Evolutionary conservation across 1,139 yeast species (phyloP), one percentile per base, ranked within the genome.

Genomic region (Nakaseomyces sp.): DNA sequence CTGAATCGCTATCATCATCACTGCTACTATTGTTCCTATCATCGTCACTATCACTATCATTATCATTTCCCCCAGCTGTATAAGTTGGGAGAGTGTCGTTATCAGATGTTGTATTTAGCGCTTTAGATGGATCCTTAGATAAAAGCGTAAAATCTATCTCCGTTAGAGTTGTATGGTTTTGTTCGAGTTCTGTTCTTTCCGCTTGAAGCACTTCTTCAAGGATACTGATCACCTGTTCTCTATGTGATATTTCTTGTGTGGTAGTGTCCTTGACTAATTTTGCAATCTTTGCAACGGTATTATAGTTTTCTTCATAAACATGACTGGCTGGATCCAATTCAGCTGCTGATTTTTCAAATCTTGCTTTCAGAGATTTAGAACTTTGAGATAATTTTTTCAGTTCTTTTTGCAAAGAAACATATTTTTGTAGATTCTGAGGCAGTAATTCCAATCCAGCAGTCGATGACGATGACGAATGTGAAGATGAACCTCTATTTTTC

Each of bases 271-370:
- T 56, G 9, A 61, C 56, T 24, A 52, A 44, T 20, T 48, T 45
- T 8, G 57, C 64, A 35, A 60, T 56, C 36, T 56, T 56, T 10
- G 45, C 42, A 4, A 61, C 55, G 1, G 60, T 59, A 28, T 54
- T 54, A 35, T 48, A 53, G 43, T 58, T 57, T 43, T 56, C 63
- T 16, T 42, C 50, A 47, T 56, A 60, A 2, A 60, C 63, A 9
- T 49, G 52, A 49, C 61, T 56, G 6, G 48, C 46, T 4, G 56
- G 54, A 46, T 60, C 61, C 39, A 60, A 46, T 17, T 61, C 56
- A 25, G 52, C 55, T 8, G 54, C 40, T 1, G 63, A 54, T 33
- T 54, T 53, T 38, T 59, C 63, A 45, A 61, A 60, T 37, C 61
- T 57, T 10, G 48, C 36, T 43, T 56, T 56, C 29, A 53, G 45